These are phyloP conservation scores for Cynanchum wilfordii DNA, from an alignment of 257 asterid species.

Conservation along the genomic window DNA sequence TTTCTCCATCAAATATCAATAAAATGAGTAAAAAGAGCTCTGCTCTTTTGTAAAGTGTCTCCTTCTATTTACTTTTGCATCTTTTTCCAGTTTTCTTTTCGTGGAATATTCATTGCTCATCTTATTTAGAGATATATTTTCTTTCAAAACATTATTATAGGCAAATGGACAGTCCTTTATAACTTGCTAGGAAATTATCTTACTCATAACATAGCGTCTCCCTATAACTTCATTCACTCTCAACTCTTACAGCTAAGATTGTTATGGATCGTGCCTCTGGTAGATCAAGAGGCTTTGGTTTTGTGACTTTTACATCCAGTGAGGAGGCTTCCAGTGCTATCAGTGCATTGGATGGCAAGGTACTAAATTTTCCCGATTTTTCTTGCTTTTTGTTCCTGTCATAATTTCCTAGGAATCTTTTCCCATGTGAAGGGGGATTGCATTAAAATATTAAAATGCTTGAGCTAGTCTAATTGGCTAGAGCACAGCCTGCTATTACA, in stretches of 20 bases:
- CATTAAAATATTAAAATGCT: too few relatives aligned
- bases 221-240: neutral
- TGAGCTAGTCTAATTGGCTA: too few relatives aligned
- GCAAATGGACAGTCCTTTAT: neutral
- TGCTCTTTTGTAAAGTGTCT: neutral
- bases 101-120: neutral
- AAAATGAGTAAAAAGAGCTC: neutral
- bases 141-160: neutral
- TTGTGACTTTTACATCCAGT: conserved; percentile 58
- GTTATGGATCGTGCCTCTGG: conserved; percentile 79
- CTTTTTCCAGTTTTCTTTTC: neutral
- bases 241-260: conserved; percentile 56
- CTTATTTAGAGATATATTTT: neutral
- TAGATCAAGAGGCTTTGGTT: conserved; percentile 88
- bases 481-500: too few relatives aligned
- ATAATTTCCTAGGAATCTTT: neutral
- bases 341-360: conserved; percentile 83
- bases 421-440: too few relatives aligned
- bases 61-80: neutral
- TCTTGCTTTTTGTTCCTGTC: neutral
- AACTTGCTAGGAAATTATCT: neutral
- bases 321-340: conserved; percentile 81
- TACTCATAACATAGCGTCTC: neutral
- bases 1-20: neutral
- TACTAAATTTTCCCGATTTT: conserved; percentile 16